Evolutionary conservation across 805 yeast species (phyloP), one percentile per base, ranked within the genome.

Genomic region (Saccharomycopsis synnaedendra): DNA sequence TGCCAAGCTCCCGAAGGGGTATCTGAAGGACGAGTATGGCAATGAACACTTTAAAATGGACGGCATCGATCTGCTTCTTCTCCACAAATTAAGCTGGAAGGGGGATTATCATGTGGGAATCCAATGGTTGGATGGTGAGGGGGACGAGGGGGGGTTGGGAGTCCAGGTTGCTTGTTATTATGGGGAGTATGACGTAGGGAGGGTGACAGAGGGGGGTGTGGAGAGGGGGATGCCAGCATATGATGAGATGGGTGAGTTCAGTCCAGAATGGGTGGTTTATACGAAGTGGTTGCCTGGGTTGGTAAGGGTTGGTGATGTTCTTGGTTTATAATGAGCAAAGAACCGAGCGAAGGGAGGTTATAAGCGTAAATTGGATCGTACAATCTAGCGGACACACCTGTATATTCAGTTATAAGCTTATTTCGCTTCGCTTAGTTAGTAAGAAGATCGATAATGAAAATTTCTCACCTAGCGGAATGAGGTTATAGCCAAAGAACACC

Each of bases 111-210:
- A 74, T 54, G 51, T 86, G 41, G 84, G 81, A 3, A 55, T 86
- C 44, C 84, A 84, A 58, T 86, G 95, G 95, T 66, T 82, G 34
- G 94, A 94, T 4, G 64, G 72, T 9, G 69, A 70, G 32, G 64
- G 59, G 37, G 66, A 63, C 28, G 63, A 58, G 10, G 60, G 66
- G 56, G 60, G 65, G 48, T 62, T 86, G 44, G 81, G 79, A 5
- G 71, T 87, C 1, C 61, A 66, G 5, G 71, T 87, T 5, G 68
- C 74, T 29, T 88, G 96, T 59, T 77, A 67, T 57, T 88, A 90
- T 89, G 84, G 86, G 5, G 94, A 87, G 54, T 76, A 77, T 59
- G 51, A 48, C 38, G 78, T 77, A 35, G 61, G 63, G 8, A 74
- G 60, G 44, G 58, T 65, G 5, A 61, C 63, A 27, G 71, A 66